Conservation (phyloP, 2,329 filamentous ascomycete species). For the Ceratocystis cubensis region DNA sequence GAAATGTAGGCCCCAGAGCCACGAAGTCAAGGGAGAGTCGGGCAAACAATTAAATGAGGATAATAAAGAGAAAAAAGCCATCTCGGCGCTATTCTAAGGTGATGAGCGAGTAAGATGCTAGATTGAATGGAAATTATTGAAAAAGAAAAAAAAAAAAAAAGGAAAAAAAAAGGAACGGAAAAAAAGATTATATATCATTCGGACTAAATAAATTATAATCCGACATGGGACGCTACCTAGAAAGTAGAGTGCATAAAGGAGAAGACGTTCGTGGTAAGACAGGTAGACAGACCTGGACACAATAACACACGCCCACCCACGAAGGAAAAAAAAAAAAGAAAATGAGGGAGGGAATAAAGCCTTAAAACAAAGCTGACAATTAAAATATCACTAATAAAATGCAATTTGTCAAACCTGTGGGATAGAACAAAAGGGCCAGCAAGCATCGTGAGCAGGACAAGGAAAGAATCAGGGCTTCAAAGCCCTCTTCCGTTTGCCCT, state of each 20-base stretch:
- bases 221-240: background rate
- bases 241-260: background rate
- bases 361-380: background rate
- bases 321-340: background rate
- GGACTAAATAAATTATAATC: background rate
- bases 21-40: background rate
- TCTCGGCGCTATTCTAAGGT: background rate
- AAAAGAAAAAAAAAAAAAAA: background rate
- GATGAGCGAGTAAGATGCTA: background rate
- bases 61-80: background rate
- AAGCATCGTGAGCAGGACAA: background rate
- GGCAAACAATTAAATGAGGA: background rate
- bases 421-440: constrained; percentile 3
- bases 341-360: background rate
- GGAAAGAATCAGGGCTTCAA: background rate
- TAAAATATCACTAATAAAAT: background rate
- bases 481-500: background rate
- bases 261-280: background rate
- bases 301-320: background rate
- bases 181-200: constrained; percentile 10
- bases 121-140: background rate
- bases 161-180: constrained; percentile 10
- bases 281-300: background rate
- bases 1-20: background rate
- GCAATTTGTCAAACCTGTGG: background rate